Evolutionary conservation across 345 rosid genomes (phyloP).

Genomic region (Murraya paniculata): DNA sequence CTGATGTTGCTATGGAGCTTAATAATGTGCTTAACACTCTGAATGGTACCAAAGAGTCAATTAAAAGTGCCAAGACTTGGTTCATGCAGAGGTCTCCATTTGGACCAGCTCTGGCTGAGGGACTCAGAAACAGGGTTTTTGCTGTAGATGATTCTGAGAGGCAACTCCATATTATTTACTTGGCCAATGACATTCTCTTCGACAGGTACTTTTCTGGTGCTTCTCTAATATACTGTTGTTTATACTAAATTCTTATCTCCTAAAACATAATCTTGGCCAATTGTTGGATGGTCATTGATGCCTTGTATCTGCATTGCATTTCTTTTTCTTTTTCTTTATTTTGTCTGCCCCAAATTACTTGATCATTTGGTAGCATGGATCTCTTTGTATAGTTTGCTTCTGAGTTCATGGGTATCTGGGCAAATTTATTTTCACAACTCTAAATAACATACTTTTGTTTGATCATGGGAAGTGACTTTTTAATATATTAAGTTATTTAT

Average conservation of each 20-base stretch:
- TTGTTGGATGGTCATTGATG: background rate
- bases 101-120: conserved; percentile 93
- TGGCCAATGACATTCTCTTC: conserved; percentile 94
- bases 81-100: conserved; percentile 97
- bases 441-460: background rate
- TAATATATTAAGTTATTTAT: background rate
- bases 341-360: background rate
- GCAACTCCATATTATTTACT: conserved; percentile 89
- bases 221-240: background rate
- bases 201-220: conserved; percentile 58
- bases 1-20: conserved; percentile 87
- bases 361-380: background rate
- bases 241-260: background rate
- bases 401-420: background rate
- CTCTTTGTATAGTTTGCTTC: background rate
- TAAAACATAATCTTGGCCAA: background rate
- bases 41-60: conserved; percentile 95
- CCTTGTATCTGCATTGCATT: background rate
- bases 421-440: background rate
- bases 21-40: conserved; percentile 66
- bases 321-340: background rate
- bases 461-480: background rate
- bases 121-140: conserved; percentile 79
- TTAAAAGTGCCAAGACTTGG: conserved; percentile 97
- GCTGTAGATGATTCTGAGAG: conserved; percentile 87